These are phyloP conservation scores for Kazachstania bromeliacearum DNA, from an alignment of 805 yeast genomes.

Conservation along the genomic window DNA sequence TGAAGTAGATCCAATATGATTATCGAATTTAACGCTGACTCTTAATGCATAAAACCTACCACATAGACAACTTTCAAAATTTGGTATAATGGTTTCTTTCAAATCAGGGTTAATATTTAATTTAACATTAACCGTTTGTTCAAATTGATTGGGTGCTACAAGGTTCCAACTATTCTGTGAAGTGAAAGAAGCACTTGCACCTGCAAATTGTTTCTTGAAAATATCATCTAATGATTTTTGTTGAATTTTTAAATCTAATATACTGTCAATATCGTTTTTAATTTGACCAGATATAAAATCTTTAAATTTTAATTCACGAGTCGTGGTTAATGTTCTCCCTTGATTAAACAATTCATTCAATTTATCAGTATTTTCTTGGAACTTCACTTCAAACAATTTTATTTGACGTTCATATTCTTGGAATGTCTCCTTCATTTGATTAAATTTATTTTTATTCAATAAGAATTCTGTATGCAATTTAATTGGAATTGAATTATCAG, in stretches of 20 bases:
- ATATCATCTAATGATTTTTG: slow-evolving; percentile 17
- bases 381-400: slow-evolving; percentile 10
- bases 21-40: slow-evolving; percentile 36
- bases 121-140: slow-evolving; percentile 32
- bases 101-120: slow-evolving; percentile 36
- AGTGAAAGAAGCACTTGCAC: no score
- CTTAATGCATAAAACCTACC: slow-evolving; percentile 49
- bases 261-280: slow-evolving; percentile 25
- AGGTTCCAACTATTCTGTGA: slow-evolving; percentile 2
- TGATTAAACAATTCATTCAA: slow-evolving; percentile 23
- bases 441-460: slow-evolving; percentile 16
- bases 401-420: slow-evolving; percentile 9
- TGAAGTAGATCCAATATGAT: slow-evolving; percentile 23
- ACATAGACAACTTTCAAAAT: slow-evolving; percentile 55
- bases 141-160: slow-evolving; percentile 10
- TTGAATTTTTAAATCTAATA: slow-evolving; percentile 18
- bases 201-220: slow-evolving; percentile 21
- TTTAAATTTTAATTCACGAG: slow-evolving; percentile 22
- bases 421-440: slow-evolving; percentile 20
- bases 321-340: slow-evolving; percentile 10
- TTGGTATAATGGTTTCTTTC: slow-evolving; percentile 45
- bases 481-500: slow-evolving; percentile 34
- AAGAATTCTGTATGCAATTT: slow-evolving; percentile 30
- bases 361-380: slow-evolving; percentile 14
- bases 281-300: slow-evolving; percentile 24